Base-by-base conservation (phyloP, 352 stramenopile genomes). In the Globisporangium cystogenes region DNA sequence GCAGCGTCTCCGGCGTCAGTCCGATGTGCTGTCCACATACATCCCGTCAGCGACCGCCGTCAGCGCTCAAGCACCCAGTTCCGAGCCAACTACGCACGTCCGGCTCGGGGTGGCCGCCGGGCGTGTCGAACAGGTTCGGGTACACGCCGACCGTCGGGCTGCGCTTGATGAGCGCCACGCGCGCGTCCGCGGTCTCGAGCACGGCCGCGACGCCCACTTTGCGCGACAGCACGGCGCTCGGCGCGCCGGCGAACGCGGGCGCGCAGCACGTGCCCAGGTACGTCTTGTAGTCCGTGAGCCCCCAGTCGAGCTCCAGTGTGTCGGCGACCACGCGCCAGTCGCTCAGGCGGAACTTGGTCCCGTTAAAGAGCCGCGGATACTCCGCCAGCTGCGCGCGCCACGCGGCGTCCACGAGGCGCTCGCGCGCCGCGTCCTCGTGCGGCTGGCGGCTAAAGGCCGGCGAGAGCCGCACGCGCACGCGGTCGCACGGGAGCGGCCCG, bases 161-260 rank as follows among this genome's bases (percentile, higher is more conserved):
- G 21, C 83, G 68, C 52, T 81, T 67, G 51, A 94, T 79, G 47
- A 94, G 68, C 42, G 72, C 80, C 12, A 94, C 51, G 5, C 82
- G 63, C 5, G 50, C 64, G 59, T 94, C 81, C 0, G 36, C 41
- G 1, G 81, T 92, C 69, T 90, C 76, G 15, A 94, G 56, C 14
- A 78, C 65, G 1, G 68, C 83, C 0, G 83, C 82, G 44, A 94
- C 81, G 29, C 83, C 83, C 36, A 94, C 69, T 70, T 94, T 94
- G 27, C 78, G 63, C 12, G 83, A 94, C 14, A 92, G 37, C 46
- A 87, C 55, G 29, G 27, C 52, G 8, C 7, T 33, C 3, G 21
- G 23, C 1, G 5, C 18, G 16, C 24, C 41, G 6, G 21, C 11
- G 0, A 61, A 35, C n/a, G 18, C 27, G 4, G 67, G 51, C 31